Conservation (phyloP, 2,329 filamentous ascomycete species). For the Ceratocystiopsis minuta region DNA sequence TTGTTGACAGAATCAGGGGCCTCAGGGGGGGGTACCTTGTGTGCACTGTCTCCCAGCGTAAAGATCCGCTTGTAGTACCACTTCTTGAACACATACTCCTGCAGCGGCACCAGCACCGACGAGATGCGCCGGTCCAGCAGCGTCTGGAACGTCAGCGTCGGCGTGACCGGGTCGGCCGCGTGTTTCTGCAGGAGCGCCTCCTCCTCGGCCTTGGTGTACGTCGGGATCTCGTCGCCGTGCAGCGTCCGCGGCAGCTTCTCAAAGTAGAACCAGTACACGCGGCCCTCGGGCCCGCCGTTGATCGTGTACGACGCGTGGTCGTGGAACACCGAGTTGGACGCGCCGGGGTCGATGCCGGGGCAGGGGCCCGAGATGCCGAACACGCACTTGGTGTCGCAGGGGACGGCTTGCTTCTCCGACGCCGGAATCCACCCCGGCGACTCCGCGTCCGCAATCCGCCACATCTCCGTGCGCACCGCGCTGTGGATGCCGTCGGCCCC, state of each 20-base stretch:
- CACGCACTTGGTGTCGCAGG: conserved; percentile 6
- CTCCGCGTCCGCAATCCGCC: conserved; percentile 3
- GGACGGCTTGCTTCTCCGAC: conserved; percentile 2
- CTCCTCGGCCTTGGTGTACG: conserved; percentile 7
- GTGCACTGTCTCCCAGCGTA: conserved; percentile 16
- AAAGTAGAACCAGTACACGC: conserved; percentile 11
- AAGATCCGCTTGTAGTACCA: conserved; percentile 17
- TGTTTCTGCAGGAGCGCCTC: not conserved
- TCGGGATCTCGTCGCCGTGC: conserved; percentile 7
- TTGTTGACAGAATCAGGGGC: no score
- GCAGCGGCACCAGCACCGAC: conserved; percentile 16
- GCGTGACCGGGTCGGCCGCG: conserved; percentile 4
- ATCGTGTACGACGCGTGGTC: conserved; percentile 5
- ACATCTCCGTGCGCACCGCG: conserved; percentile 6
- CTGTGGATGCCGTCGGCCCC: conserved; percentile 24
- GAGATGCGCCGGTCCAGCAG: conserved; percentile 5
- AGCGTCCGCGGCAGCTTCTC: conserved; percentile 1
- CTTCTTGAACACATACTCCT: conserved; percentile 16
- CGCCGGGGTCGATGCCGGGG: conserved; percentile 1
- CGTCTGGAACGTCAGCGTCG: conserved; percentile 6
- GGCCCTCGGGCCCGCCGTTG: conserved; percentile 6
- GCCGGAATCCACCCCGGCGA: conserved; percentile 5
- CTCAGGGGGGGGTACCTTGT: conserved; percentile 15
- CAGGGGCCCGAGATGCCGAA: conserved; percentile 10
- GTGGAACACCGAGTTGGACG: conserved; percentile 1